These are phyloP conservation scores for rapeseed (Brassica napus) DNA, from an alignment of 345 rosid genomes.

Conservation along the genomic window Da-Ae NC_063452.1:63817501-63818000, in stretches of 20 bases:
- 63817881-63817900: background rate
- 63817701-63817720: too few relatives aligned
- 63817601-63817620: too few relatives aligned
- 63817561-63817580: too few relatives aligned
- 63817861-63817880: background rate
- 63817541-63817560: too few relatives aligned
- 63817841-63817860: background rate
- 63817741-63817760: background rate
- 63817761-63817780: constrained; percentile 8
- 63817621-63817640: too few relatives aligned
- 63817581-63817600: too few relatives aligned
- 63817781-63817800: background rate
- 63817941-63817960: background rate
- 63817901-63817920: background rate
- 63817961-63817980: background rate
- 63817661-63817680: too few relatives aligned
- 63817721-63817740: too few relatives aligned
- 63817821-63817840: background rate
- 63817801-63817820: background rate
- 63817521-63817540: too few relatives aligned
- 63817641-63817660: too few relatives aligned
- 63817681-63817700: too few relatives aligned
- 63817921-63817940: background rate
- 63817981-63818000: background rate
- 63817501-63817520: too few relatives aligned